Percentiles rank a stretch among this genome's conserved stretches.
phyloP scores from a whole-genome alignment of 139 green algal genomes.

The Coccomyxa sp. region DNA sequence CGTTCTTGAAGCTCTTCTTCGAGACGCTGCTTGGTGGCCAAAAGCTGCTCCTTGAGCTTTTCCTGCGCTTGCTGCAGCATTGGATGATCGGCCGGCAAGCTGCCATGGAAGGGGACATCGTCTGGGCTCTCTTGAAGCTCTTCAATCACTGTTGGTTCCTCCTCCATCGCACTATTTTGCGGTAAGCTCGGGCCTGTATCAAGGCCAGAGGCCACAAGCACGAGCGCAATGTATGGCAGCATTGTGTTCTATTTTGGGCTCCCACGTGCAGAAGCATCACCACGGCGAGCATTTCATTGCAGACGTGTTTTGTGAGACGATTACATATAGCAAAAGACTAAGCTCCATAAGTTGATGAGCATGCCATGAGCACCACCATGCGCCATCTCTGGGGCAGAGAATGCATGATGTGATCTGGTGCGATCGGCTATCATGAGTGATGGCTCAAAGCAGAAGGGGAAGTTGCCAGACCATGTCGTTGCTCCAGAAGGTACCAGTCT shows the following conservation, averaged over 20 bases:
- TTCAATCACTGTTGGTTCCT: not conserved
- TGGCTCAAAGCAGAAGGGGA: not conserved
- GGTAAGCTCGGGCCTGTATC: not conserved
- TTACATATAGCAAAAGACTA: not conserved
- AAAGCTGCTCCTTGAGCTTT: constrained; percentile 72
- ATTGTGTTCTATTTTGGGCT: not conserved
- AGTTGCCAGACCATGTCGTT: not conserved
- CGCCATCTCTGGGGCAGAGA: not conserved
- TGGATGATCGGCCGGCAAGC: constrained; percentile 69
- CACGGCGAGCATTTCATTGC: not conserved
- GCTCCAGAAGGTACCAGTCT: not conserved
- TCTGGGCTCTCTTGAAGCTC: not conserved
- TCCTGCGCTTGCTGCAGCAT: constrained; percentile 77
- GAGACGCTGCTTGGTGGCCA: constrained; percentile 44
- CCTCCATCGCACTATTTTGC: not conserved
- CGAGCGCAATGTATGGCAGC: not conserved
- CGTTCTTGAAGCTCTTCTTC: constrained; percentile 75
- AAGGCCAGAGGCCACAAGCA: not conserved
- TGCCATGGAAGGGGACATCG: not conserved
- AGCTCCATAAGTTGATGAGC: not conserved
- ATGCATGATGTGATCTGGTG: not conserved
- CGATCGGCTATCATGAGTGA: not conserved
- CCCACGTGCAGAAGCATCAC: not conserved
- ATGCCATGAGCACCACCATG: not conserved
- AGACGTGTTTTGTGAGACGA: not conserved